phyloP scores from a whole-genome alignment of 148 eudicot species.

The Fagopyrum tataricum region DNA sequence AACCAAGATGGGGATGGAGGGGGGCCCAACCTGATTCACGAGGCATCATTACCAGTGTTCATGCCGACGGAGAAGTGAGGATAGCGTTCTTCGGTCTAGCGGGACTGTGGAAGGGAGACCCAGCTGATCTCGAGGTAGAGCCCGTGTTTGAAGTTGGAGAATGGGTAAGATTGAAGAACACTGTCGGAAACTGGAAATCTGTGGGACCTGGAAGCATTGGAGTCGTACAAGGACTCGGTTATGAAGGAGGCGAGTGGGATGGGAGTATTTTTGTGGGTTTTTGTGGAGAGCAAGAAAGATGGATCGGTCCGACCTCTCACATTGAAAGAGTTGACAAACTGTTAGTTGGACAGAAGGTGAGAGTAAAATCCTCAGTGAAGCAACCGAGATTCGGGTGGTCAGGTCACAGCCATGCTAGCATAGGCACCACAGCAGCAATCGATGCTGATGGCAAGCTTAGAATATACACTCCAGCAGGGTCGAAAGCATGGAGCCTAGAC shows the following conservation, averaged over 20 bases:
- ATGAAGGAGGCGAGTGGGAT: conserved; percentile 64
- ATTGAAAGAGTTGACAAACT: conserved; percentile 58
- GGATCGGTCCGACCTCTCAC: conserved; percentile 61
- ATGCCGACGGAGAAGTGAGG: conserved; percentile 91
- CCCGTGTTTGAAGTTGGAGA: conserved; percentile 82
- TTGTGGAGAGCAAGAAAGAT: conserved; percentile 88
- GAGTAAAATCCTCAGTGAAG: conserved; percentile 51
- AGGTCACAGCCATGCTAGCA: conserved; percentile 71
- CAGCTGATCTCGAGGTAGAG: conserved; percentile 77
- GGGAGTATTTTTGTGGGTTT: conserved; percentile 71
- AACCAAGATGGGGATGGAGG: conserved; percentile 99
- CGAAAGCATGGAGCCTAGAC: conserved; percentile 84
- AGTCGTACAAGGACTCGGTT: conserved; percentile 72
- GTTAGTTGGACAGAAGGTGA: conserved; percentile 64
- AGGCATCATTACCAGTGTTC: conserved; percentile 72
- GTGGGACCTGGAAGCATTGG: conserved; percentile 75
- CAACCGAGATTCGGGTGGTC: conserved; percentile 99
- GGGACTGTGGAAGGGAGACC: conserved; percentile 91
- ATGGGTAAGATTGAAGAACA: conserved; percentile 68
- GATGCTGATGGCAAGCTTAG: conserved; percentile 94
- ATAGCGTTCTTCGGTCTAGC: conserved; percentile 59
- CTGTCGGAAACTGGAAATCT: conserved; percentile 63
- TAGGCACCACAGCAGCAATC: conserved; percentile 72
- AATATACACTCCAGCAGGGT: conserved; percentile 81
- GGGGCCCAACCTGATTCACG: conserved; percentile 59